These are phyloP conservation scores for Cornus suecica DNA, from an alignment of 148 eudicot species.

Conservation along the genomic window DNA sequence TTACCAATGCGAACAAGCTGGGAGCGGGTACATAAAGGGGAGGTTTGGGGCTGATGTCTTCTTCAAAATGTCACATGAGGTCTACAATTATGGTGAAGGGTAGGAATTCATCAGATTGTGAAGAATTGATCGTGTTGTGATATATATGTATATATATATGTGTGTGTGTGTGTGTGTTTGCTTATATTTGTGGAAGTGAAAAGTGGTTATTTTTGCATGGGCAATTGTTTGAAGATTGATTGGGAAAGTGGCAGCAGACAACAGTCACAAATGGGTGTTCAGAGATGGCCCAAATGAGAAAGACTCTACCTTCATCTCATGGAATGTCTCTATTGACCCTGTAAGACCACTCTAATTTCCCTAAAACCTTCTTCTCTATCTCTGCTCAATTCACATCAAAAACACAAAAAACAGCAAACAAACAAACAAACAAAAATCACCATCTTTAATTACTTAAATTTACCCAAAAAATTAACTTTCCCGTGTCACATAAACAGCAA, in stretches of 20 bases:
- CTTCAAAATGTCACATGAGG: conserved; percentile 62
- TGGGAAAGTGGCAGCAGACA: conserved; percentile 55
- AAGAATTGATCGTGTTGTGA: no score
- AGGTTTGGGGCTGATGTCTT: conserved; percentile 50
- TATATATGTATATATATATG: no score
- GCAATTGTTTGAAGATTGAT: conserved; percentile 32
- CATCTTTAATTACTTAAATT: not conserved
- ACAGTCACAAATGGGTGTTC: conserved; percentile 57
- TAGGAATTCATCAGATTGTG: conserved; percentile 12
- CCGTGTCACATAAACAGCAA: conserved; percentile 26
- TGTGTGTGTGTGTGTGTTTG: no score
- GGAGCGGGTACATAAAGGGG: conserved; percentile 19
- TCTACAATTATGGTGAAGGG: conserved; percentile 61
- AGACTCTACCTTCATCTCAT: conserved; percentile 38
- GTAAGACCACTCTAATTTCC: conserved; percentile 23
- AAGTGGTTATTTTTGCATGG: not conserved
- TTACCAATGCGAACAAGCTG: conserved; percentile 36
- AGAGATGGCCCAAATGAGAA: conserved; percentile 39
- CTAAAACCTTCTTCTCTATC: not conserved
- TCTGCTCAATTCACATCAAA: not conserved
- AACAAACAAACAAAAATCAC: no score
- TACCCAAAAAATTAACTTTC: not conserved
- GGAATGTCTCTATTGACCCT: conserved; percentile 48
- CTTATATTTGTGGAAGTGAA: no score
- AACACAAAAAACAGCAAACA: no score